Evolutionary conservation across 2,329 filamentous ascomycete species (phyloP), one percentile per base, ranked within the genome.

Genomic region (Claviceps sp.): DNA sequence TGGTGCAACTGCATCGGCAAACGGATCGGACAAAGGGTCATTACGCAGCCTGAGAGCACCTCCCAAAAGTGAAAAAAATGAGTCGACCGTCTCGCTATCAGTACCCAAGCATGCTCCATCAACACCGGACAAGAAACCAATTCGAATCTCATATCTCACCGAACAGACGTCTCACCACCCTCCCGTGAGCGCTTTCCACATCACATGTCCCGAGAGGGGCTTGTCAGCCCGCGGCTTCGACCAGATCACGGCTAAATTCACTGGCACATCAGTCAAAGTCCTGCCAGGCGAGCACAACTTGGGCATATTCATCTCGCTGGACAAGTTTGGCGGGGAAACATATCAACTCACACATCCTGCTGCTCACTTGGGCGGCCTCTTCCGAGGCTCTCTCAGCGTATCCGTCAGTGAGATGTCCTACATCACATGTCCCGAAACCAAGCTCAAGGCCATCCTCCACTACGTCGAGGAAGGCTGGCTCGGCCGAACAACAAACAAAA

Each of bases 101-200:
- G 71, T 81, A 54, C 70, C 73, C 56, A 75, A 75, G 61, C 65
- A 73, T 55, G 64, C 61, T 40, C 66, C 70, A n/a, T 51, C 53
- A 26, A 57, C 68, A 46, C 58, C 69, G 13, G 72, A 73, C 50
- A 69, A 68, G 54, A 77, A 75, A 30, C 61, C 62, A n/a, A 78
- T 95, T 59, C 87, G 85, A 59, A 81, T 98, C 60, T 95, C 89
- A 9, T 98, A 95, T 66, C 76, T 98, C 55, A 97, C 93, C 26
- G 93, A 98, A 70, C 93, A 98, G 71, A 98, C 93, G 8, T 96
- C 89, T 7, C 93, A 98, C 63, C 93, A 98, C 69, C 93, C 93
- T 37, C 93, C 93, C 9, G 91, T 98, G 58, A 97, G 91, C 59
- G 93, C 93, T 14, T 98, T 95, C 69, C 91, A 87, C 67, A 84